A percentile compares a stretch with the other conserved stretches of the same genome.
Evolutionary conservation across 1,139 yeast genomes (phyloP).

Genomic region (Zhuliangozyma parablackwelliae): DNA sequence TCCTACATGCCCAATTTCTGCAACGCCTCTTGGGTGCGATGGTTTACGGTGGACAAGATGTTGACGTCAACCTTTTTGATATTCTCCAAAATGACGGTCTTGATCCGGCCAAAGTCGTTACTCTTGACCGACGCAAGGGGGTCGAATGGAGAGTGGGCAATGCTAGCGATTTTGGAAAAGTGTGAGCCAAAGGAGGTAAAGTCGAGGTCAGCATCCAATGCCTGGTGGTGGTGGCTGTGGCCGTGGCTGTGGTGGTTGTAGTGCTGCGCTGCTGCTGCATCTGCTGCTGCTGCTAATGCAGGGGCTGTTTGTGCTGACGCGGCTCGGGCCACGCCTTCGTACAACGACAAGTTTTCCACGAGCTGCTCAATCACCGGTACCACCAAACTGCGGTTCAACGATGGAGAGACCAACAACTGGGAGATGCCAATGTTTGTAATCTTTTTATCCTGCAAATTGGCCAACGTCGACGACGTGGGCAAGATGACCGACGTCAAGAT

Average conservation of each 20-base stretch:
- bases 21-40: conserved; percentile 17
- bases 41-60: conserved; percentile 26
- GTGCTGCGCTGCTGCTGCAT: too few species aligned
- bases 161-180: conserved; percentile 67
- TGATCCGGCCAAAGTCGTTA: conserved; percentile 32
- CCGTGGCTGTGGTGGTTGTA: conserved; percentile 12
- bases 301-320: too few species aligned
- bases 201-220: conserved; percentile 51
- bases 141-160: conserved; percentile 59
- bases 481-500: conserved; percentile 60
- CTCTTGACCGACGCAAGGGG: conserved; percentile 51
- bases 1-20: conserved; percentile 11
- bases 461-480: conserved; percentile 62
- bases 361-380: conserved; percentile 46
- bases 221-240: conserved; percentile 16
- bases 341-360: conserved; percentile 39
- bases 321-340: conserved; percentile 32
- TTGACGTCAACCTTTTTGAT: conserved; percentile 29
- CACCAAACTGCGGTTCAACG: conserved; percentile 29
- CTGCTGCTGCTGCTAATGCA: too few species aligned
- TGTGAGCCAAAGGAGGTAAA: conserved; percentile 79
- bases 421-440: conserved; percentile 71
- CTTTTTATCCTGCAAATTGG: conserved; percentile 70
- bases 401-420: conserved; percentile 30
- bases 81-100: conserved; percentile 24